Conservation (phyloP, 768 basidiomycete genomes). For the Pilatotrama ljubarskyi region DNA sequence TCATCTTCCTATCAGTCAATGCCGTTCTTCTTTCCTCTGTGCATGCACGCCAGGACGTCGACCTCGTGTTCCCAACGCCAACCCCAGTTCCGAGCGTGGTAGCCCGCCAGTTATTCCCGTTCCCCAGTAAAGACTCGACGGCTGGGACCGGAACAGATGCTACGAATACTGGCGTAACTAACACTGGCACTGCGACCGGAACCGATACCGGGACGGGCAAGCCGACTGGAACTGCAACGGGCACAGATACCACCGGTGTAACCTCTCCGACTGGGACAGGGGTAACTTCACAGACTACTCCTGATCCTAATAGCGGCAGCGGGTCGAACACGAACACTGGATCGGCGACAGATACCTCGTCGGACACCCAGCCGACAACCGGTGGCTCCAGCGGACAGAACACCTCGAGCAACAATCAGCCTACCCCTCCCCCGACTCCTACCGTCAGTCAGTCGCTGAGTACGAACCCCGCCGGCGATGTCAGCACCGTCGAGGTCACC, state of each 20-base stretch:
- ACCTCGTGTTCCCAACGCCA: neutral
- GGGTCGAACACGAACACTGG: neutral
- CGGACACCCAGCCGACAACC: neutral
- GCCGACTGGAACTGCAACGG: slow-evolving; percentile 3
- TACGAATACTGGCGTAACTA: neutral
- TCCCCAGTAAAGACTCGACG: neutral
- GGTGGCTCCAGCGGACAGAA: neutral
- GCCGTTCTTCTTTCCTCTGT: slow-evolving; percentile 30
- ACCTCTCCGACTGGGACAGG: neutral
- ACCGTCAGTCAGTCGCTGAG: slow-evolving; percentile 22
- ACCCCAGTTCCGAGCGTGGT: neutral
- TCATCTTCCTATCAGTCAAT: slow-evolving; percentile 33
- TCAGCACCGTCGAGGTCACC: slow-evolving; percentile 28
- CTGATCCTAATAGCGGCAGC: neutral
- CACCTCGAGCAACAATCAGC: neutral
- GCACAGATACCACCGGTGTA: neutral
- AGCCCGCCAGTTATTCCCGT: neutral
- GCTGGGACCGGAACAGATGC: neutral
- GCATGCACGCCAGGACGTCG: slow-evolving; percentile 25
- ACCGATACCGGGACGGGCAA: neutral
- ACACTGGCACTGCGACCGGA: slow-evolving; percentile 3
- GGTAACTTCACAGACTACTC: neutral
- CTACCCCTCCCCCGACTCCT: slow-evolving; percentile 1
- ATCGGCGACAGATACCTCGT: neutral
- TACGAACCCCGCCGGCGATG: slow-evolving; percentile 35